Base-by-base conservation (phyloP, 371 early-diverging fungal genomes). In the Rhizopus sp. region DNA sequence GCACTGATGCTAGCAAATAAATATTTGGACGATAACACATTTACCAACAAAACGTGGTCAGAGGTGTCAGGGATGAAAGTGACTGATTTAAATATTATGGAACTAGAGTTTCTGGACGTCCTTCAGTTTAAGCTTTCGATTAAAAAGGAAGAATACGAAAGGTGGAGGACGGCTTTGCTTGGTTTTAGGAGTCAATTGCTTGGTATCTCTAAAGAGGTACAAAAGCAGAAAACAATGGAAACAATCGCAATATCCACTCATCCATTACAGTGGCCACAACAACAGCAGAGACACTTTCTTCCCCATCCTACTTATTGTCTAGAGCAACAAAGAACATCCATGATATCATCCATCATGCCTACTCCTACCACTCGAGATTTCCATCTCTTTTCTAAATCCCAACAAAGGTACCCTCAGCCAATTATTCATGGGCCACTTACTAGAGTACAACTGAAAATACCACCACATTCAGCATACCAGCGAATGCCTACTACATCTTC, bases 1-100 rank as follows among this genome's bases (percentile, higher is more conserved):
- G 88, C 92, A n/a, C 60, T 91, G 16, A 90, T 91, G 89, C 59
- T 77, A 34, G 88, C 84, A 15, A 84, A 85, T 68, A 88, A 88
- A 47, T 86, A 82, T 58, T 59, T 87, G 57, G 85, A 85, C 55
- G 88, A 88, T 57, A 83, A 85, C 42, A 85, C 86, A 5, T 88
- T 83, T 54, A 85, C 85, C 6, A 87, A 86, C 68, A 85, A 85
- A 60, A 84, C 87, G 5, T 88, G 86, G 87, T 81, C 86, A 3
- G 81, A 82, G 23, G 81, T 88, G 4, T 83, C 86, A 7, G 83
- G 82, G 31, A 82, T 88, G 73, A 78, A 72, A 23, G 77, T 85
- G 31, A 63, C 66, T 8, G 84, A 87, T 50, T 66, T 88, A 35
- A 83, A 85, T 50, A 76, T 81, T 13, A 87, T 88, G 86, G 88